A percentile compares a stretch with the other conserved stretches of the same genome.
These are phyloP conservation scores for Xerocomus nothofagi DNA, from an alignment of 1,284 basidiomycete species.

Conservation along the genomic window DNA sequence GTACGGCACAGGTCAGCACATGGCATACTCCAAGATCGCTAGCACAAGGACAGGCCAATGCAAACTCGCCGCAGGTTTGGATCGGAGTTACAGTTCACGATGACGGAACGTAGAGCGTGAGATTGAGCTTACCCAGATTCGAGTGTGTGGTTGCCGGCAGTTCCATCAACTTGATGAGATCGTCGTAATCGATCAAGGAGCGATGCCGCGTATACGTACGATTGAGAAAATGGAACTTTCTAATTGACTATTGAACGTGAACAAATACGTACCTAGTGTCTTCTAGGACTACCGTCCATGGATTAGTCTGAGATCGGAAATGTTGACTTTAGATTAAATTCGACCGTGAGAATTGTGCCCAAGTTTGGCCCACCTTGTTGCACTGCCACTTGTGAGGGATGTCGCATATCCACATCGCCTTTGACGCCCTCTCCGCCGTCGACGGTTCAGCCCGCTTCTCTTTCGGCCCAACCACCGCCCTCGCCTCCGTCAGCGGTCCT, in stretches of 20 bases:
- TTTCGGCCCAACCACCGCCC: slow-evolving; percentile 40
- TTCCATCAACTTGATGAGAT: not conserved
- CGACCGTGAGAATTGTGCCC: too few species aligned
- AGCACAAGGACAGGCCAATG: not conserved
- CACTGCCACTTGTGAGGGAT: too few species aligned
- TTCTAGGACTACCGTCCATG: too few species aligned
- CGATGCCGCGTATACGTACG: not conserved
- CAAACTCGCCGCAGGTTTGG: not conserved
- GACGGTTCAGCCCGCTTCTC: slow-evolving; percentile 36
- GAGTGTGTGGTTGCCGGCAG: not conserved
- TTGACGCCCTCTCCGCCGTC: slow-evolving; percentile 33
- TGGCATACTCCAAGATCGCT: not conserved
- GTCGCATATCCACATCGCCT: slow-evolving; percentile 23
- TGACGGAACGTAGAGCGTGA: not conserved
- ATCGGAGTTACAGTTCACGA: not conserved
- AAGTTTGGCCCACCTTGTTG: too few species aligned
- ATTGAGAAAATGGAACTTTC: not conserved
- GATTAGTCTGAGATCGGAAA: too few species aligned
- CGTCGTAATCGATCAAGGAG: not conserved
- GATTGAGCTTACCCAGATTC: not conserved
- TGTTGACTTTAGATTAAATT: too few species aligned
- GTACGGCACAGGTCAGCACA: not conserved
- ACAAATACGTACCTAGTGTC: too few species aligned
- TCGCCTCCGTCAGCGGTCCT: slow-evolving; percentile 76
- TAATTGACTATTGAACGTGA: not conserved